A percentile compares a stretch with the other conserved stretches of the same genome.
Evolutionary conservation across 2,329 filamentous ascomycete genomes (phyloP).

Genomic region (Colletotrichum melonis): DNA sequence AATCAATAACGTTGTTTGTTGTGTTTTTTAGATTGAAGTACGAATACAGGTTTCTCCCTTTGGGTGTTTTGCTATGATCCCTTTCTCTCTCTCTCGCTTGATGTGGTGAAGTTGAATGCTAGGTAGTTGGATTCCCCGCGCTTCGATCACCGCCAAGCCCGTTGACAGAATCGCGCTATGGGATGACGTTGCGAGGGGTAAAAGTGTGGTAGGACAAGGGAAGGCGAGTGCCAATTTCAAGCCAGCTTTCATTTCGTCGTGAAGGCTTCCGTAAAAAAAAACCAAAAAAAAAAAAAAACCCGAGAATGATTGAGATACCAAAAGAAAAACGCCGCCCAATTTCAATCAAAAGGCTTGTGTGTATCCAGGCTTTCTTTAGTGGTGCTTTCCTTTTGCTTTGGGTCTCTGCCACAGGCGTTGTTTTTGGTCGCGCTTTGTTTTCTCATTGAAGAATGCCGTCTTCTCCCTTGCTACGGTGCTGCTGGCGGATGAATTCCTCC

Average conservation of each 20-base stretch:
- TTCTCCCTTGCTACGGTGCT: constrained; percentile 59
- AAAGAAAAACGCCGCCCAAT: neutral
- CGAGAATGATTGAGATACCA: neutral
- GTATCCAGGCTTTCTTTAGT: neutral
- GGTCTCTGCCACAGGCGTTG: neutral
- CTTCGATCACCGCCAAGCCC: constrained; percentile 5
- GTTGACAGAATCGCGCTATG: constrained; percentile 4
- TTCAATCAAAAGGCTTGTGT: neutral
- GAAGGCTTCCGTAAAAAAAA: neutral
- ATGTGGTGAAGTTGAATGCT: neutral
- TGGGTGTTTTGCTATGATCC: neutral
- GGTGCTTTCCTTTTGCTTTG: too few relatives aligned
- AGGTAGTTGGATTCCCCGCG: neutral
- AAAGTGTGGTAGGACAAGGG: neutral
- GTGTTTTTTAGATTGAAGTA: constrained; percentile 17
- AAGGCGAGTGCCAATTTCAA: neutral
- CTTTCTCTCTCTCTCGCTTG: neutral
- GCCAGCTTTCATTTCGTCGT: neutral
- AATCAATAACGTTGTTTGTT: neutral
- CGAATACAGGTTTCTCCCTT: constrained; percentile 13
- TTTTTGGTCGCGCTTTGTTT: neutral
- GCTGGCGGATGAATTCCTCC: constrained; percentile 64
- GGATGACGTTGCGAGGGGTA: constrained; percentile 13
- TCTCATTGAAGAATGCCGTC: constrained; percentile 40
- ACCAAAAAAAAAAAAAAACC: too few relatives aligned